These are phyloP conservation scores for Phellopilus nigrolimitatus DNA, from an alignment of 1,284 basidiomycete genomes.

Conservation along the genomic window DNA sequence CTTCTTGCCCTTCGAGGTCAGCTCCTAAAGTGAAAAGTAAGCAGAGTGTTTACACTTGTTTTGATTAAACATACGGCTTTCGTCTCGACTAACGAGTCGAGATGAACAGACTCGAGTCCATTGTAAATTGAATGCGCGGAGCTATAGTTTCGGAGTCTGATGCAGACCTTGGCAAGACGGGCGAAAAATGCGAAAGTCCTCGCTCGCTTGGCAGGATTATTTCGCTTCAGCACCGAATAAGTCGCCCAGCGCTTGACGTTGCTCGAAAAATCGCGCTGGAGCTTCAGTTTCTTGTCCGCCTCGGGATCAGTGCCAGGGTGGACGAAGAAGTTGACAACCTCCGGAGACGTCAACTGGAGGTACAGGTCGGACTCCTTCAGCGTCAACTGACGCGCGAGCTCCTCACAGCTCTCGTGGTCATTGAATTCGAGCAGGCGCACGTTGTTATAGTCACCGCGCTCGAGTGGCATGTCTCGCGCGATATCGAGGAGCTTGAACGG, in stretches of 20 bases:
- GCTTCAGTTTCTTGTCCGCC: slow-evolving; percentile 6
- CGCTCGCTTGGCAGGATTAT: slow-evolving; percentile 9
- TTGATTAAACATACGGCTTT: not conserved
- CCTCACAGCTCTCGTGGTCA: not conserved
- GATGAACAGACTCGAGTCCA: slow-evolving; percentile 6
- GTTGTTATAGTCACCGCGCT: not conserved
- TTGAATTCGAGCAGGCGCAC: slow-evolving; percentile 1
- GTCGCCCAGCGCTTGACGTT: slow-evolving; percentile 7
- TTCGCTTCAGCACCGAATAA: slow-evolving; percentile 4
- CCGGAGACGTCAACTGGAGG: slow-evolving; percentile 2
- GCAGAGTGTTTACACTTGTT: not conserved
- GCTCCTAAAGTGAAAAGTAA: not conserved
- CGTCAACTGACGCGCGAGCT: slow-evolving; percentile 14
- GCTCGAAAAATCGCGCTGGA: slow-evolving; percentile 11
- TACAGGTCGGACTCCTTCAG: slow-evolving; percentile 12
- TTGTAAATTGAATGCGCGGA: slow-evolving; percentile 15
- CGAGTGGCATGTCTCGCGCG: slow-evolving; percentile 1
- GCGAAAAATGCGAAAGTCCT: slow-evolving; percentile 6
- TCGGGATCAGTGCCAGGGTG: not conserved
- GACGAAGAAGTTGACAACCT: slow-evolving; percentile 10
- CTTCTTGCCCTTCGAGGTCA: slow-evolving; percentile 2
- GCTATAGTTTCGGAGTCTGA: slow-evolving; percentile 17
- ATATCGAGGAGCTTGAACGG: slow-evolving; percentile 3
- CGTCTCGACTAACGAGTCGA: slow-evolving; percentile 1
- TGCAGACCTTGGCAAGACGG: not conserved